Conservation (phyloP, 164 flowering plant species). For the Tetracentron sinense region DNA sequence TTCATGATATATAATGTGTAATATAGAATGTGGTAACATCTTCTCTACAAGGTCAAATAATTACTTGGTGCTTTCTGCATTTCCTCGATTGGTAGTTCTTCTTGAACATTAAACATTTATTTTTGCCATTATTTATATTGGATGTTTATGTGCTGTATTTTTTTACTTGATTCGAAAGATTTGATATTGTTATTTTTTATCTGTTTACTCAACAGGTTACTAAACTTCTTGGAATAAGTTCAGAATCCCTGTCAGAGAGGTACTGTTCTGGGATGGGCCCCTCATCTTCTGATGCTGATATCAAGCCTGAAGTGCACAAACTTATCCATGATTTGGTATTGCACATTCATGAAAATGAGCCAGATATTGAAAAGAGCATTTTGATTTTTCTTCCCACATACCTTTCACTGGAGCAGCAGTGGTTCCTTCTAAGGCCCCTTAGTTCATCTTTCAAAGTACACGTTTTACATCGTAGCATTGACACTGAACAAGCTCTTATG, state of each 20-base stretch:
- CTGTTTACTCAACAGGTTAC: conserved; percentile 43
- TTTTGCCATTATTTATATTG: not conserved
- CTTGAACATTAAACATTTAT: not conserved
- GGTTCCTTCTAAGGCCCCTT: conserved; percentile 55
- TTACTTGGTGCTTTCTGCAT: not conserved
- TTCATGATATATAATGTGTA: too few species aligned
- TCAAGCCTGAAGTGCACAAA: conserved; percentile 63
- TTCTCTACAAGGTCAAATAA: not conserved
- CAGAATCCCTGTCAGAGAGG: conserved; percentile 34
- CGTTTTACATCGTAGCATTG: conserved; percentile 88
- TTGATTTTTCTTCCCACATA: conserved; percentile 95
- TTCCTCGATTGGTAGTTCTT: too few species aligned
- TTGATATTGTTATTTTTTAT: not conserved
- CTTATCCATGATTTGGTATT: conserved; percentile 77
- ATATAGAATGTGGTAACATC: not conserved
- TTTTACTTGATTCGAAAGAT: not conserved
- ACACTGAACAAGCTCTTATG: conserved; percentile 80
- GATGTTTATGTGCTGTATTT: not conserved
- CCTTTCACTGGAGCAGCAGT: conserved; percentile 75
- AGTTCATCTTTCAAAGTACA: conserved; percentile 65
- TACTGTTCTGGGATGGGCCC: conserved; percentile 51
- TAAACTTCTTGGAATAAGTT: conserved; percentile 52
- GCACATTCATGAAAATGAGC: conserved; percentile 77
- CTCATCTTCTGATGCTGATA: conserved; percentile 39
- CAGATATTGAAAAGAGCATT: conserved; percentile 86